Evolutionary conservation across 2,329 filamentous ascomycete genomes (phyloP).

Genomic region (Ceratocystis cacaofunesta): DNA sequence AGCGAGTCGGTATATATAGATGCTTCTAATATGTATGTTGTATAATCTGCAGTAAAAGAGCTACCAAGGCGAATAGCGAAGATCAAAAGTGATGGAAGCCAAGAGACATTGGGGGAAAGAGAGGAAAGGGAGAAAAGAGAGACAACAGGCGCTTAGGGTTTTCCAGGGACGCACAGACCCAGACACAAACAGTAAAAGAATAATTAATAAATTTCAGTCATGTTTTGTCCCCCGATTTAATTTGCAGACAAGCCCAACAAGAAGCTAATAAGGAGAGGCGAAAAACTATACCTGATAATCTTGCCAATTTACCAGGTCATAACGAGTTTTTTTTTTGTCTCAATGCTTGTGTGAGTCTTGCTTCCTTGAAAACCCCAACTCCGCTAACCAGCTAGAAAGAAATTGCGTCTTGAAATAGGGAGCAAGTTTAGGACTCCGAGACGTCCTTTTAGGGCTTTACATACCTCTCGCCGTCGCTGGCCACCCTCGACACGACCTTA

Average conservation of each 20-base stretch:
- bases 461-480: too few relatives aligned
- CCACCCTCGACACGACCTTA: too few relatives aligned
- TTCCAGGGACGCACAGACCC: neutral
- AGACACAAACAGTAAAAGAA: too few relatives aligned
- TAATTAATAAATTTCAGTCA: neutral
- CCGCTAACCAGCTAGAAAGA: too few relatives aligned
- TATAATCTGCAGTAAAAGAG: neutral
- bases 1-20: neutral
- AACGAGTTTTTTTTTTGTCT: too few relatives aligned
- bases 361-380: too few relatives aligned
- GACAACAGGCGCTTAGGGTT: conserved; percentile 3
- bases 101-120: neutral
- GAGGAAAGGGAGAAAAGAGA: neutral
- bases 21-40: too few relatives aligned
- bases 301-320: too few relatives aligned
- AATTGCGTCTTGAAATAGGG: too few relatives aligned
- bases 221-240: neutral
- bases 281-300: neutral
- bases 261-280: neutral
- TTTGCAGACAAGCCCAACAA: neutral
- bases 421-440: too few relatives aligned
- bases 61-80: neutral
- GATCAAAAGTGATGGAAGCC: conserved; percentile 4
- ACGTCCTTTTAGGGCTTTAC: too few relatives aligned
- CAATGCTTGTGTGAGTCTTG: too few relatives aligned